phyloP scores from a whole-genome alignment of 2,329 filamentous ascomycete species.

The Aspergillus novofumigatus region DNA sequence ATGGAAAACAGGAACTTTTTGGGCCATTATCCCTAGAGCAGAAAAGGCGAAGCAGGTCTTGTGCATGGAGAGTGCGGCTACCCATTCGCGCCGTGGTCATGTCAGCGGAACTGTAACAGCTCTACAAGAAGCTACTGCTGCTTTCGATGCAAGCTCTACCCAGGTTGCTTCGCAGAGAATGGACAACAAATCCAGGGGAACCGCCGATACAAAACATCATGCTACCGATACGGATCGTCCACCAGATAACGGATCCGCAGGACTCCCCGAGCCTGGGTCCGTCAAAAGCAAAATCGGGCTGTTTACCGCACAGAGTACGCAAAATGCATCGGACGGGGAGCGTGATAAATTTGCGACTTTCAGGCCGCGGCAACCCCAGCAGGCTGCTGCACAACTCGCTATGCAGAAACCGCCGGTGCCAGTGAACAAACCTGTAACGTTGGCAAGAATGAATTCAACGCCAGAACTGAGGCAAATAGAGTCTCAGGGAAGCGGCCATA shows the following conservation, averaged over 20 bases:
- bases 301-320: slow-evolving; percentile 21
- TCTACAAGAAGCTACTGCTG: slow-evolving; percentile 35
- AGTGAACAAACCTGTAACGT: slow-evolving; percentile 10
- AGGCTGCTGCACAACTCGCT: slow-evolving; percentile 35
- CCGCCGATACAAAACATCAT: slow-evolving; percentile 17
- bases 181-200: slow-evolving; percentile 14
- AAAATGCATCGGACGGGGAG: slow-evolving; percentile 10
- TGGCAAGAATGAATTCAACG: neutral
- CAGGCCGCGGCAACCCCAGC: slow-evolving; percentile 22
- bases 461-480: slow-evolving; percentile 2
- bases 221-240: slow-evolving; percentile 6
- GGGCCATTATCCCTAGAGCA: neutral
- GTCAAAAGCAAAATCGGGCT: slow-evolving; percentile 38
- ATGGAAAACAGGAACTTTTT: neutral
- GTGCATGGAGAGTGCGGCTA: slow-evolving; percentile 30
- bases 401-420: slow-evolving; percentile 25
- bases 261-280: slow-evolving; percentile 29
- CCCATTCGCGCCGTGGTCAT: slow-evolving; percentile 21
- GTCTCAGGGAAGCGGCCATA: slow-evolving; percentile 8
- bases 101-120: slow-evolving; percentile 20
- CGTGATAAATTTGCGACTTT: slow-evolving; percentile 10
- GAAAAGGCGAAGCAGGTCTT: slow-evolving; percentile 13
- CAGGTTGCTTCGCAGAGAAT: slow-evolving; percentile 14
- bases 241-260: slow-evolving; percentile 18
- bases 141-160: slow-evolving; percentile 27